Evolutionary conservation across 2,329 filamentous ascomycete genomes (phyloP), one percentile per base, ranked within the genome.

Genomic region (Gnomoniopsis sp.): DNA sequence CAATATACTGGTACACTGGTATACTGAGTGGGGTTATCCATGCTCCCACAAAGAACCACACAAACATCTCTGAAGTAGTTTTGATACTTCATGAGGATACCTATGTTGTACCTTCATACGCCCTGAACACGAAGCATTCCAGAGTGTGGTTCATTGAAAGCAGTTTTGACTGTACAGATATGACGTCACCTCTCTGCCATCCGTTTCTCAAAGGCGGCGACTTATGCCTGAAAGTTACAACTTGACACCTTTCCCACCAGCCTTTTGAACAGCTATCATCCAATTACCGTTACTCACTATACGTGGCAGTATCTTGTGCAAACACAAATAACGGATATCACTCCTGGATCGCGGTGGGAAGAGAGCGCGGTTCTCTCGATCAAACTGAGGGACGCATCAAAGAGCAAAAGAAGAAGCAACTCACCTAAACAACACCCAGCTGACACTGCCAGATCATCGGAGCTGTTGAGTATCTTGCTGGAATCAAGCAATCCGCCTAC

Each of bases 151-250:
- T 17, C 15, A 43, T 26, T 47, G n/a, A 36, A 23, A 36, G 26
- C n/a, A 30, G 30, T 19, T 15, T 14, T 53, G 38, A 53, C 52
- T 43, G 34, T 43, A 38, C 52, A 46, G 26, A 23, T 12, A 55
- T 55, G 53, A 55, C 53, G 53, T 55, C 53, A 38, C 44, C 38
- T 22, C 46, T 26, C 26, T 21, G 36, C 34, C 33, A 15, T 23
- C 21, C 44, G 34, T 21, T 11, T 15, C 33, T 11, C 17, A 33
- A 12, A 11, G 6, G 34, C 44, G 14, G n/a, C 14, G 14, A 55
- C 33, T 21, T 19, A 21, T 33, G 43, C 44, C 44, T 49, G 11
- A 22, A 12, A 38, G 14, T 22, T 33, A 44, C 44, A n/a, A 38
- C 44, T 15, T n/a, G 53, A 49, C 53, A 55, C 33, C 21, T 55